Evolutionary conservation across 1,284 basidiomycete species (phyloP).

Genomic region (Anthracocystis walkeri): DNA sequence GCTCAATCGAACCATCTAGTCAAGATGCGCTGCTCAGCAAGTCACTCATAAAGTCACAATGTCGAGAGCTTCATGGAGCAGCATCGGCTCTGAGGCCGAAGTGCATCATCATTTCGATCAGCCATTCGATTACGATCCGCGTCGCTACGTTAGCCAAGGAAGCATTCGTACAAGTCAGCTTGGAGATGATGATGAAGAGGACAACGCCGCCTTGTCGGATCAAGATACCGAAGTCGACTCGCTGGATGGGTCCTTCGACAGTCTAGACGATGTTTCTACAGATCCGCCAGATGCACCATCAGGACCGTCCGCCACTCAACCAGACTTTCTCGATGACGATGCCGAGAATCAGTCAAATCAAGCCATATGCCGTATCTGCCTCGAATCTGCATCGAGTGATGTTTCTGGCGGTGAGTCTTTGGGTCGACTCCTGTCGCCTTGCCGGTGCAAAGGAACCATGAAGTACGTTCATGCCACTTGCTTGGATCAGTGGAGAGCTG

Average conservation of each 20-base stretch:
- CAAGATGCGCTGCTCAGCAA: neutral
- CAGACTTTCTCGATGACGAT: slow-evolving; percentile 18
- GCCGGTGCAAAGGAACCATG: slow-evolving; percentile 65
- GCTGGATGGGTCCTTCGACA: slow-evolving; percentile 8
- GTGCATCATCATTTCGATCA: slow-evolving; percentile 34
- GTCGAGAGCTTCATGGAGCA: slow-evolving; percentile 34
- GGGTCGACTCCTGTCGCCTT: slow-evolving; percentile 53
- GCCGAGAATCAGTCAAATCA: slow-evolving; percentile 21
- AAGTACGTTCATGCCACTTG: slow-evolving; percentile 66
- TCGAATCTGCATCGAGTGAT: slow-evolving; percentile 32
- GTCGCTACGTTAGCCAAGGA: neutral
- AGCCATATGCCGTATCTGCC: slow-evolving; percentile 48
- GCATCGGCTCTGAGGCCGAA: slow-evolving; percentile 35
- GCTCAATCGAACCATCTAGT: neutral
- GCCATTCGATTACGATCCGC: slow-evolving; percentile 22
- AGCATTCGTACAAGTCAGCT: neutral
- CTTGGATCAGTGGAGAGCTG: slow-evolving; percentile 57
- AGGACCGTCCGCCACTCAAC: neutral
- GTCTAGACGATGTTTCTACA: slow-evolving; percentile 6
- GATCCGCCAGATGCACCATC: slow-evolving; percentile 1
- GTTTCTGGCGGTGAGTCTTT: slow-evolving; percentile 35
- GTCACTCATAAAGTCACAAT: slow-evolving; percentile 11
- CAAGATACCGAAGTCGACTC: neutral
- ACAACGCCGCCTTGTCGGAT: neutral
- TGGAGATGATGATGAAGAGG: neutral